Base-by-base conservation (phyloP, 805 yeast genomes). In the Kodamaea sagamina region DNA sequence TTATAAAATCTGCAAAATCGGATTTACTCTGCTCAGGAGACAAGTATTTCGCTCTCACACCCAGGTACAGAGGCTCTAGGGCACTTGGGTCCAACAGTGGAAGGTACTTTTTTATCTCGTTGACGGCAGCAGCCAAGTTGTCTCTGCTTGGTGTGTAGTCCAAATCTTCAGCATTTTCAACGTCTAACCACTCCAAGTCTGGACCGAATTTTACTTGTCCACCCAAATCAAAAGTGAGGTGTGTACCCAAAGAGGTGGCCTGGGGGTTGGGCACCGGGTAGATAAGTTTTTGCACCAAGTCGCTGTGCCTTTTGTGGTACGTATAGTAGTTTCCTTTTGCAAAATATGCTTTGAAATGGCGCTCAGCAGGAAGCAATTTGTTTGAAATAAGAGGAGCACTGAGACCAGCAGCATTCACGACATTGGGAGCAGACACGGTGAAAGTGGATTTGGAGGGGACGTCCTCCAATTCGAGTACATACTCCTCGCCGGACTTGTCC, bases 301-400 rank as follows among this genome's bases (percentile, higher is more conserved):
- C 68, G 1, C 84, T 82, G 11, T 59, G 57, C 3, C 73, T 65
- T 0, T 71, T 63, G 19, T 72, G 74, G 47, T 79, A 80, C 3
- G 83, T 67, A 55, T 76, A 90, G 60, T 90, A 89, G 50, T 82
- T 86, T 0, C 97, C 97, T 61, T 88, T 90, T 9, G 92, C 97
- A 58, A 78, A 89, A 53, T 71, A 78, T 7, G 83, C 77, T 22
- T 67, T 68, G 32, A 78, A 59, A 22, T 84, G 84, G 28, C 86
- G 64, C 0, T 78, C 79, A 16, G 54, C 41, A 1, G 95, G 95
- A 1, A 87, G 65, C 10, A 89, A 55, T 74, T 85, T 53, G 51
- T 87, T 86, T 10, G 92, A 76, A 1, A 89, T 63, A n/a, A 63
- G 61, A 4, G 85, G 86, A 1, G 96, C 95, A 51, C 79, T 72